Evolutionary conservation across 768 basidiomycete species (phyloP), one percentile per base, ranked within the genome.

Genomic region (Xerocomus potaroensis): DNA sequence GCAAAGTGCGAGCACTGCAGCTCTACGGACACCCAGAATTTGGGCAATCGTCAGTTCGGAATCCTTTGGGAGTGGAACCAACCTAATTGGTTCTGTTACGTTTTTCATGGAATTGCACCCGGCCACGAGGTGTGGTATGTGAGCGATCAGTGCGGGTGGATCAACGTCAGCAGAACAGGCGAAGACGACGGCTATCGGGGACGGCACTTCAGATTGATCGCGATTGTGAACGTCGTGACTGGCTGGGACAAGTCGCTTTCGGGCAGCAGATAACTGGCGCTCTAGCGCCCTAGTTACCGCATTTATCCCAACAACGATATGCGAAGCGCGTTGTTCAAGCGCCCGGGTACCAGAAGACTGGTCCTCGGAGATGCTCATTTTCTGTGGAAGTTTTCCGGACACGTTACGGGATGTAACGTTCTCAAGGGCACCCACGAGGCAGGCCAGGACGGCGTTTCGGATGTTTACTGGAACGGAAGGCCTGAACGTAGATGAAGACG

Each of bases 101-200:
- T 52, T 47, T 15, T 29, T 46, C 8, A 39, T 32, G 21, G 83
- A 79, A 65, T 92, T 93, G 61, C 75, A 87, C 0, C 84, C 76
- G 0, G 91, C 90, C 5, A 89, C 78, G 29, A 92, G 73, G 55
- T 82, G 78, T 9, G 84, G 89, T 18, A 93, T 63, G 63, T 93
- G 90, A 38, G 79, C 80, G 42, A 91, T 71, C 41, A 91, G 68
- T 15, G 80, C 67, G 8, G 81, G 73, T 10, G 90, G 87, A 60
- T 91, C 79, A 47, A 91, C 66, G 57, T 92, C 91, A 26, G 78
- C 78, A 34, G 76, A 73, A 62, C 90, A 93, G 29, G 81, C 84
- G 49, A 91, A 76, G 22, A 93, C 69, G 38, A 74, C 52, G 56
- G 59, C 41, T 55, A 58, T 31, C 31, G 60, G 50, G n/a, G 56